Evolutionary conservation across 176 grass and related monocot genomes (phyloP).

Genomic region (Carex kokanica): DNA sequence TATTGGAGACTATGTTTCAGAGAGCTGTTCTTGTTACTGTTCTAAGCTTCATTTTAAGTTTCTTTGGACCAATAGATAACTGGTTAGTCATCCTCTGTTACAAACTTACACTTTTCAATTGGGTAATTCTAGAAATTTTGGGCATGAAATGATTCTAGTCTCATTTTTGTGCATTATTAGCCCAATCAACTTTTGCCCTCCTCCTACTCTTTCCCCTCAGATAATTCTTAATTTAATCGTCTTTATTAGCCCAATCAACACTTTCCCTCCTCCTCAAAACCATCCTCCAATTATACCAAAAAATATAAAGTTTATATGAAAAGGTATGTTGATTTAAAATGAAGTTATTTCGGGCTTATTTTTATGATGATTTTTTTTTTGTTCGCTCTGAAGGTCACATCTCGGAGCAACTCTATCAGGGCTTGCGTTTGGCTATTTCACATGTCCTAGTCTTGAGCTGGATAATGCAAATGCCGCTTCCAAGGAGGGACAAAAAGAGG

Average conservation of each 20-base stretch:
- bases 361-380: background rate
- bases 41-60: conserved; percentile 57
- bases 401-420: conserved; percentile 55
- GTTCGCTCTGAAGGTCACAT: conserved; percentile 48
- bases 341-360: background rate
- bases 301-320: background rate
- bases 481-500: conserved; percentile 48
- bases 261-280: too few relatives aligned
- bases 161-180: background rate
- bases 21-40: conserved; percentile 54
- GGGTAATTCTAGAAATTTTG: background rate
- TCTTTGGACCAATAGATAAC: conserved; percentile 68
- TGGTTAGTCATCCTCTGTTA: conserved; percentile 39
- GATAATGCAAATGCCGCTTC: conserved; percentile 31
- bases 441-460: conserved; percentile 51
- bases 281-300: background rate
- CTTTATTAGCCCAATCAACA: background rate
- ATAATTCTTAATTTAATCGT: background rate
- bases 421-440: conserved; percentile 60
- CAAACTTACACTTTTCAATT: background rate
- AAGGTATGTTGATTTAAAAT: background rate
- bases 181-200: background rate
- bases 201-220: background rate
- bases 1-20: conserved; percentile 57
- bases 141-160: background rate